These are phyloP conservation scores for Leishmania tarentolae DNA, from an alignment of 208 protist species.

Conservation along the genomic window DNA sequence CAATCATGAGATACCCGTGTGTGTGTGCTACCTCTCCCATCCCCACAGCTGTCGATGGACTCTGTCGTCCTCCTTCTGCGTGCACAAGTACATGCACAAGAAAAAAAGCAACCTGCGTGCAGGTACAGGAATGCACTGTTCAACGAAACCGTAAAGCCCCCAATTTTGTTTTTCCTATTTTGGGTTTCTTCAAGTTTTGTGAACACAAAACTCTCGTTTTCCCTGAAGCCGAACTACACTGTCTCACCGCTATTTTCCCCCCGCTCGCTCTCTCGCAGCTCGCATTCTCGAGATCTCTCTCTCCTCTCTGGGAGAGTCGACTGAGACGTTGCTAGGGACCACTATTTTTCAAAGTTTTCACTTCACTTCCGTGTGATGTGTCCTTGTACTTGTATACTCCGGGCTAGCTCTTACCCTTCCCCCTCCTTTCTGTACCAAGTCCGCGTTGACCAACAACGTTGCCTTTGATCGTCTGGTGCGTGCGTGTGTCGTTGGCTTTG, in stretches of 20 bases:
- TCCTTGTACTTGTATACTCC: not conserved
- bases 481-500: not conserved
- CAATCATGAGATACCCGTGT: not conserved
- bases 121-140: not conserved
- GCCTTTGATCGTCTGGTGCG: not conserved
- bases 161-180: conserved; percentile 2
- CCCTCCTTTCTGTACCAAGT: not conserved
- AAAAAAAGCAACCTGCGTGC: not conserved
- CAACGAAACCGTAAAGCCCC: not conserved
- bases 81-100: too few species aligned
- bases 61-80: not conserved
- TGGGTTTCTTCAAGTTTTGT: not conserved
- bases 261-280: not conserved
- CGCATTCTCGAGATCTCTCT: not conserved
- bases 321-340: not conserved
- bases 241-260: not conserved
- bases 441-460: not conserved
- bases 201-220: not conserved
- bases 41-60: not conserved
- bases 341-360: not conserved
- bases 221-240: not conserved
- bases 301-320: not conserved
- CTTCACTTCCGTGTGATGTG: not conserved
- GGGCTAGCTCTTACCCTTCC: not conserved
- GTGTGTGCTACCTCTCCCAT: not conserved